Evolutionary conservation across 2,329 filamentous ascomycete species (phyloP).

Genomic region (Ceratocystis destructans): DNA sequence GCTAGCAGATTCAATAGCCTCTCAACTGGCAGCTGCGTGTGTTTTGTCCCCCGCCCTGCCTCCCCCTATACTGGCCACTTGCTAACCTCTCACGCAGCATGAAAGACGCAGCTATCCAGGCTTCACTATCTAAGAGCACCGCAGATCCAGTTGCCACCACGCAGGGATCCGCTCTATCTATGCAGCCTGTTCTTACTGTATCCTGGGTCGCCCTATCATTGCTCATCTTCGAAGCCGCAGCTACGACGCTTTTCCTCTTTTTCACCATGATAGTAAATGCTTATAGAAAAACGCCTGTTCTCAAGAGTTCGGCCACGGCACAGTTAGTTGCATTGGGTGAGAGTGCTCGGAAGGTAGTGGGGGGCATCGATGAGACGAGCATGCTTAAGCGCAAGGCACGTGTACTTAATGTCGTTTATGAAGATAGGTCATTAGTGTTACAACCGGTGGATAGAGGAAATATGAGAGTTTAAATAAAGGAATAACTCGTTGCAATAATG

Average conservation of each 20-base stretch:
- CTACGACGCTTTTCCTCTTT: constrained; percentile 21
- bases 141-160: constrained; percentile 13
- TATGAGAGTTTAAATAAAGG: not conserved
- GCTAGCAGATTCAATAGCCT: constrained; percentile 23
- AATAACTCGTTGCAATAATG: not conserved
- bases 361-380: constrained; percentile 17
- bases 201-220: constrained; percentile 23
- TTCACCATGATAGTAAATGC: constrained; percentile 23
- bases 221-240: constrained; percentile 21
- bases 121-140: not conserved
- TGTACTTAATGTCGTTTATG: constrained; percentile 17
- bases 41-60: constrained; percentile 9
- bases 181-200: constrained; percentile 21
- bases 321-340: constrained; percentile 23
- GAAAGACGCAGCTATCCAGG: not conserved
- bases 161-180: constrained; percentile 20
- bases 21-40: constrained; percentile 23
- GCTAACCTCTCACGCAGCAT: constrained; percentile 11
- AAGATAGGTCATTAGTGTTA: constrained; percentile 10
- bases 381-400: constrained; percentile 18
- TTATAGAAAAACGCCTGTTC: constrained; percentile 21
- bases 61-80: too few species aligned
- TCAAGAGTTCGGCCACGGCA: constrained; percentile 24
- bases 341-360: constrained; percentile 14
- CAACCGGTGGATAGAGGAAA: not conserved